Percentiles rank a stretch among this genome's conserved stretches.
Conservation (phyloP, 2,329 filamentous ascomycete species). For the Ophiostoma sp. region DNA sequence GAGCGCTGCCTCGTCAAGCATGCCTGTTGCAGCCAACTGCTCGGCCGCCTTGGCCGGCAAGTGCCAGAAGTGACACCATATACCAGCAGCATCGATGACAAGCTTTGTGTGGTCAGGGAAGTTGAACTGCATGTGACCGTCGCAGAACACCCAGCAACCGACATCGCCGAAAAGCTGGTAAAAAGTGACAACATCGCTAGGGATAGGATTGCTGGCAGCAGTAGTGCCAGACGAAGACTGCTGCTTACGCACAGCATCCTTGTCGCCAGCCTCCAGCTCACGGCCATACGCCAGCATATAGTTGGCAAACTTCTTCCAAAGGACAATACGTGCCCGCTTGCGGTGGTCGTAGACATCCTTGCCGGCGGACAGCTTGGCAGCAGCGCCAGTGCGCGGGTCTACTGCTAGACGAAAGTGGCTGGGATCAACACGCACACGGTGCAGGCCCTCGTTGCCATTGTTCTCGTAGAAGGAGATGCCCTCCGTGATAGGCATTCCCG, state of each 20-base stretch:
- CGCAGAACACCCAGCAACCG: constrained; percentile 73
- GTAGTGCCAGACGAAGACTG: constrained; percentile 32
- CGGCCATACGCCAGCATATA: constrained; percentile 70
- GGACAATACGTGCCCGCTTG: constrained; percentile 58
- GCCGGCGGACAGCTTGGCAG: constrained; percentile 56
- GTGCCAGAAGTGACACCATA: constrained; percentile 72
- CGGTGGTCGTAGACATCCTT: constrained; percentile 60
- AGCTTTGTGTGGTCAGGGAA: constrained; percentile 86
- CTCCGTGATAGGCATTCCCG: constrained; percentile 23
- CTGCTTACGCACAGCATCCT: constrained; percentile 41
- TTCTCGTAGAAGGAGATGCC: constrained; percentile 71
- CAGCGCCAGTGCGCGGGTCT: constrained; percentile 50
- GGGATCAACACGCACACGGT: constrained; percentile 58
- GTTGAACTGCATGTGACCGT: constrained; percentile 77
- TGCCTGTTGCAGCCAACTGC: constrained; percentile 57
- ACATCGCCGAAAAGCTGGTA: constrained; percentile 78
- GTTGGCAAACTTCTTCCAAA: constrained; percentile 70
- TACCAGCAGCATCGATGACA: constrained; percentile 67
- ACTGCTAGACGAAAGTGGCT: constrained; percentile 54
- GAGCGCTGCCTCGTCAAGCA: constrained; percentile 64
- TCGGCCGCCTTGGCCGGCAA: constrained; percentile 65
- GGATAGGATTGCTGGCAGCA: constrained; percentile 33
- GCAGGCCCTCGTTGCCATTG: constrained; percentile 57
- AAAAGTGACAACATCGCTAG: constrained; percentile 63
- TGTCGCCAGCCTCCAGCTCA: constrained; percentile 53